Percentiles rank a stretch among this genome's conserved stretches.
These are phyloP conservation scores for Fusarium metavorans DNA, from an alignment of 2,329 filamentous ascomycete genomes.

Conservation along the genomic window DNA sequence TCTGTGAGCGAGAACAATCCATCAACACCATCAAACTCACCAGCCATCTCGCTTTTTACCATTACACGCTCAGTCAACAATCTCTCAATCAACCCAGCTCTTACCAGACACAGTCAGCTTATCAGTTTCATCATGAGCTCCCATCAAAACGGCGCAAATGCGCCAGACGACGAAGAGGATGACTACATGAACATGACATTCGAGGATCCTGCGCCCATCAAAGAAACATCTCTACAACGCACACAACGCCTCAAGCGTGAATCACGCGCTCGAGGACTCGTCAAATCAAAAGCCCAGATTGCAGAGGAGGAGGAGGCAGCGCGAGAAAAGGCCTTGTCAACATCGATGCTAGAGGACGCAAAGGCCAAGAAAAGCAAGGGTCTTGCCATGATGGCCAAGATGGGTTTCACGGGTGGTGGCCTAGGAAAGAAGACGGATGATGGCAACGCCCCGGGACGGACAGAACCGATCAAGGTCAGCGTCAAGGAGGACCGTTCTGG, in stretches of 20 bases:
- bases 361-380: slow-evolving; percentile 80
- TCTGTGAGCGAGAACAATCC: neutral
- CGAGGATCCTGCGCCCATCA: slow-evolving; percentile 70
- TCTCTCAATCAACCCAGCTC: neutral
- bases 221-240: slow-evolving; percentile 67
- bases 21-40: slow-evolving; percentile 4
- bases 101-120: neutral
- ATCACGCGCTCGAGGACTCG: slow-evolving; percentile 74
- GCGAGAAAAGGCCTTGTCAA: slow-evolving; percentile 81
- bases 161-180: slow-evolving; percentile 77
- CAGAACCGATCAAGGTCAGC: slow-evolving; percentile 81
- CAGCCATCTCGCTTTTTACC: neutral
- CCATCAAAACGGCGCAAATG: slow-evolving; percentile 21
- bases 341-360: slow-evolving; percentile 73
- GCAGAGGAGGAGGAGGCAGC: slow-evolving; percentile 78
- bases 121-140: slow-evolving; percentile 14
- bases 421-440: slow-evolving; percentile 73
- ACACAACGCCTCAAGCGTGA: slow-evolving; percentile 67
- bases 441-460: slow-evolving; percentile 48
- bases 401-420: slow-evolving; percentile 86
- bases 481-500: slow-evolving; percentile 85
- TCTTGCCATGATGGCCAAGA: slow-evolving; percentile 94
- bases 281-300: slow-evolving; percentile 86
- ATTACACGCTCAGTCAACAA: neutral
- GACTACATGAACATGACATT: slow-evolving; percentile 99